Evolutionary conservation across 179 eudicot genomes (phyloP).

Genomic region (Sideroxylon spinosum): DNA sequence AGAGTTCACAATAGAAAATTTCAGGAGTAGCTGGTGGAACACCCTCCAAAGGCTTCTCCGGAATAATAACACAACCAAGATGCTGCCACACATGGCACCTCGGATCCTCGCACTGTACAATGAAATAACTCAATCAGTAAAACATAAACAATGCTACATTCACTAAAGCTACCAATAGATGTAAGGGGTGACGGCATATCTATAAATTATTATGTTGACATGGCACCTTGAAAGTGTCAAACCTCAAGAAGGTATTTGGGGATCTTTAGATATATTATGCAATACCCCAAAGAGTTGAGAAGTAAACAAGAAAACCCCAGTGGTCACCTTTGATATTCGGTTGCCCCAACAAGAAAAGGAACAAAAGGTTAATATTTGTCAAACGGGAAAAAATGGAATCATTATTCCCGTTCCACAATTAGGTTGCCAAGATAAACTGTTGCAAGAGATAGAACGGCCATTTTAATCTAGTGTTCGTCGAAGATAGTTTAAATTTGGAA

Average conservation of each 20-base stretch:
- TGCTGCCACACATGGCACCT: conserved; percentile 90
- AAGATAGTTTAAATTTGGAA: too few species aligned
- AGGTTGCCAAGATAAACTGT: too few species aligned
- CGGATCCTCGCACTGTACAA: conserved; percentile 79
- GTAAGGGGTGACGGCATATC: background rate
- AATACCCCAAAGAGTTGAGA: too few species aligned
- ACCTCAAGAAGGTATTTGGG: too few species aligned
- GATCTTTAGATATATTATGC: too few species aligned
- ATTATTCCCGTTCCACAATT: too few species aligned
- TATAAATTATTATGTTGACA: background rate
- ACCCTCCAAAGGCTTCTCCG: conserved; percentile 80
- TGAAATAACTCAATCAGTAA: conserved; percentile 1
- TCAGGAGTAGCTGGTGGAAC: conserved; percentile 52
- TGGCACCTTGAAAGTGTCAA: background rate
- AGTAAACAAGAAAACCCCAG: too few species aligned
- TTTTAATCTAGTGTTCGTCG: too few species aligned
- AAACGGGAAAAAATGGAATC: too few species aligned
- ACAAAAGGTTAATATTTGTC: background rate
- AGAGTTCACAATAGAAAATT: conserved; percentile 77
- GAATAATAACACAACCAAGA: conserved; percentile 75
- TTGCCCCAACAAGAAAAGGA: background rate
- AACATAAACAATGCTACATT: too few species aligned
- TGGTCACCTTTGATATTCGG: background rate
- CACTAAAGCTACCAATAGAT: too few species aligned
- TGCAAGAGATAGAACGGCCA: too few species aligned